Base-by-base conservation (phyloP, 1,284 basidiomycete species). In the Gymnopus androsaceus region DNA sequence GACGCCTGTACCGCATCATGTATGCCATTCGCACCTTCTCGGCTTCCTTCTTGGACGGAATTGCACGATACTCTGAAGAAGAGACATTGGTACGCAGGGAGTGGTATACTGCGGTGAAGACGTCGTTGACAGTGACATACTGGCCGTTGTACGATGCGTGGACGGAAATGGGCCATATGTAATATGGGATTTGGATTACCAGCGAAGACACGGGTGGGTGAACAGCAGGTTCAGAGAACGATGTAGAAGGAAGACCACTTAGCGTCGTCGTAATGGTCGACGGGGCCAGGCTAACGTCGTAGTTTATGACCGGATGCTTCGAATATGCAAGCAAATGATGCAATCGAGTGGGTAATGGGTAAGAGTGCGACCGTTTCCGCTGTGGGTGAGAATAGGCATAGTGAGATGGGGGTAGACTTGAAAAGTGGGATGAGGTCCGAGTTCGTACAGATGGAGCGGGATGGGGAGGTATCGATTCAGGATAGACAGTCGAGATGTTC, bases 21-120 rank as follows among this genome's bases (percentile, higher is more conserved):
- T 80, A 83, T 4, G 78, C 74, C 3, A 65, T 63, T 0, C 74
- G 72, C 2, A 79, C 75, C 8, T 66, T 59, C 12, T 70, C 67
- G 51, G 63, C 69, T 37, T 72, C 68, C 4, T 64, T 59, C n/a
- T 68, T 65, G 0, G 68, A 66, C 0, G 70, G 69, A 3, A 77
- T 63, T 0, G 61, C 55, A 31, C 72, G 61, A 61, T 72, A 83
- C 44, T 83, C 81, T 12, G 61, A 34, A 0, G 64, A 59, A 8
- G 68, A 67, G 2, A 80, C 70, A 11, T 75, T 74, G 9, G 57
- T 63, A n/a, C 75, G 69, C 25, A 78, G 67, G 54, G 67, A 68
- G 53, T 57, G 56, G 59, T 77, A 72, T 5, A 78, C 48, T 0
- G 61, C 67, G 7, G 68, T 63, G 9, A 77, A 58, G 23, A 78